Evolutionary conservation across 768 basidiomycete species (phyloP).

Genomic region (Lactarius tabidus): DNA sequence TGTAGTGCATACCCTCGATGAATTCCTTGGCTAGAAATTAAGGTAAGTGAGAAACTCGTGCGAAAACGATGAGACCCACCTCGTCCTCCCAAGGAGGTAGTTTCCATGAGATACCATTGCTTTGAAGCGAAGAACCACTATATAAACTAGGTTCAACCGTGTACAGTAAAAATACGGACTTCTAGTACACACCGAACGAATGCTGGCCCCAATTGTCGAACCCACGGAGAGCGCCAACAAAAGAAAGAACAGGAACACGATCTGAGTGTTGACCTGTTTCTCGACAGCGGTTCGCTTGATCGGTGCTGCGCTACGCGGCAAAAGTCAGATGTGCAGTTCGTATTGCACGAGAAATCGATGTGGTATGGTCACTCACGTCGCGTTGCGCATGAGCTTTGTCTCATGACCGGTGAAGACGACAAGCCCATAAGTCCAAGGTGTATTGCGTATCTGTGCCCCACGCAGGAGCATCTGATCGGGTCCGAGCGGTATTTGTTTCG

Average conservation of each 20-base stretch:
- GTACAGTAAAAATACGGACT: neutral
- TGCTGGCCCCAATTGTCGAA: constrained; percentile 88
- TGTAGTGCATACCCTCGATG: constrained; percentile 65
- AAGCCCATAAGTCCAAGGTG: constrained; percentile 93
- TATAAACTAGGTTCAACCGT: neutral
- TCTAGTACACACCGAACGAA: constrained; percentile 56
- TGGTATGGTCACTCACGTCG: constrained; percentile 62
- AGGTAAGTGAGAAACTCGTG: constrained; percentile 3
- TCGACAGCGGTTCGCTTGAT: constrained; percentile 97
- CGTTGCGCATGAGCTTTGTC: constrained; percentile 97
- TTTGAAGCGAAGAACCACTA: constrained; percentile 82
- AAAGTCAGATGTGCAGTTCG: neutral
- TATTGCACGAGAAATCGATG: neutral
- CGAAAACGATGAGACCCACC: constrained; percentile 38
- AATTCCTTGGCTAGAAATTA: constrained; percentile 59
- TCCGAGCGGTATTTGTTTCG: constrained; percentile 84
- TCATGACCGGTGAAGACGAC: constrained; percentile 96
- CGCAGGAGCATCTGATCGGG: constrained; percentile 93
- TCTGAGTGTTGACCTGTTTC: constrained; percentile 92
- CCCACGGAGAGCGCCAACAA: constrained; percentile 85
- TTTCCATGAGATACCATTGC: constrained; percentile 87
- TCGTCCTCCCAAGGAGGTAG: constrained; percentile 54
- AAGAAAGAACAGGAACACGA: constrained; percentile 89
- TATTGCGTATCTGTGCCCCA: constrained; percentile 94
- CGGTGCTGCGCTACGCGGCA: constrained; percentile 69